Base-by-base conservation (phyloP, 2,329 filamentous ascomycete genomes). In the Cercospora sesami region DNA sequence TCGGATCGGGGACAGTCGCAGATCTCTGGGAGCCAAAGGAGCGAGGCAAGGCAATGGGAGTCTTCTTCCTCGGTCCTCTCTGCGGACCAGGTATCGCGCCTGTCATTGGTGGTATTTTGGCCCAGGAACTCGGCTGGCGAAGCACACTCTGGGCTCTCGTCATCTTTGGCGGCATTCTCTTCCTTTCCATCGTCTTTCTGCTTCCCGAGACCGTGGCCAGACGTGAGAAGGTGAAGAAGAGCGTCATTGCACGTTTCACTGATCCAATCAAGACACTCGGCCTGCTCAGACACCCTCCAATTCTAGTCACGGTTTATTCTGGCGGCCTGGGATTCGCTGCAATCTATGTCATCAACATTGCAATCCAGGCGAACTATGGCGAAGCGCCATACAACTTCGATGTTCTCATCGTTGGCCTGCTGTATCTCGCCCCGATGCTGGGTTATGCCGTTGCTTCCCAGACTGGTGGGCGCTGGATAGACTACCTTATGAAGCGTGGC, bases 31-130 rank as follows among this genome's bases (percentile, higher is more conserved):
- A 92, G 70, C 79, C 87, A 0, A 83, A 82, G 58, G 89, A 94
- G 77, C 83, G 92, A 64, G 92, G 92, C 3, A 83, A 82, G n/a
- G 92, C 91, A 21, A 94, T 95, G 91, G 87, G 90, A 7, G 84
- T 91, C 48, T 95, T 94, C 79, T 95, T 93, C 74, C 84, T 95
- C 0, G 92, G 92, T 0, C 92, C 92, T 0, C 80, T 95, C 12
- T 85, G 88, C 58, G 91, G 91, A 0, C 92, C 92, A 0, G 79
- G 94, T 16, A 78, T 94, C 5, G 88, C 90, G 0, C 92, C 92
- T 3, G 90, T 95, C 62, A 83, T 94, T 45, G 92, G 91, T 62
- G 92, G 92, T 51, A 87, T 84, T 0, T 79, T 95, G n/a, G 84
- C 89, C 0, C 80, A 91, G 72, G 82, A 78, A 8, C 89, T 90